These are phyloP conservation scores for Vitis cinerea DNA, from an alignment of 164 flowering plant species.

Conservation along the genomic window DNA sequence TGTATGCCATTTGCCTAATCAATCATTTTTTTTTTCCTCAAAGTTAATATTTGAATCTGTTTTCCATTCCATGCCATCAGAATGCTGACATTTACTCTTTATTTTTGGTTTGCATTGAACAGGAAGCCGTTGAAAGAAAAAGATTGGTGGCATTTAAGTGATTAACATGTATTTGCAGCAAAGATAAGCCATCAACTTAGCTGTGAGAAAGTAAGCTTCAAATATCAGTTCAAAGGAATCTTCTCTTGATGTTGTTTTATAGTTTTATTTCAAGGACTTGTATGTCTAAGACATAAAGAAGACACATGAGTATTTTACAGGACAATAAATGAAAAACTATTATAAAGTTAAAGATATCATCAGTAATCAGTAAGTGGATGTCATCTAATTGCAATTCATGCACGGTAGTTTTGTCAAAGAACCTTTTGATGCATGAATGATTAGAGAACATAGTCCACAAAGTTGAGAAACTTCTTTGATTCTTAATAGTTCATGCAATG, in stretches of 20 bases:
- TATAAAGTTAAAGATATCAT: neutral
- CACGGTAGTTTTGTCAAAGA: too few species aligned
- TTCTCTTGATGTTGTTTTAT: neutral
- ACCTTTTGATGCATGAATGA: too few species aligned
- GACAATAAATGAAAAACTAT: neutral
- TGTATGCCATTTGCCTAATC: too few species aligned
- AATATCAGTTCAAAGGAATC: neutral
- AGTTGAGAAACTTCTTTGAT: too few species aligned
- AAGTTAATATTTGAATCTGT: neutral
- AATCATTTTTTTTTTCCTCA: too few species aligned
- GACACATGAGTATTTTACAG: neutral
- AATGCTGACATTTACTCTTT: too few species aligned
- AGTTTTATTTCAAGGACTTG: neutral
- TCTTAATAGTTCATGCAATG: too few species aligned
- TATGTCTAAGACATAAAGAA: neutral
- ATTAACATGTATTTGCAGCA: neutral
- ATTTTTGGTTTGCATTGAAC: slow-evolving; percentile 3
- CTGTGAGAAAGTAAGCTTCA: neutral
- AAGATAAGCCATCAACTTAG: neutral
- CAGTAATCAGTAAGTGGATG: neutral
- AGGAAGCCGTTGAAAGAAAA: slow-evolving; percentile 21
- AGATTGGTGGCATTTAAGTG: slow-evolving; percentile 5
- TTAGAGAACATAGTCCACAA: too few species aligned
- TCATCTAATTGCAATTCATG: too few species aligned
- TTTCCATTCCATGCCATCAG: neutral